Conservation (phyloP, 73 alveolate species). For the Stentor roeselii region DNA sequence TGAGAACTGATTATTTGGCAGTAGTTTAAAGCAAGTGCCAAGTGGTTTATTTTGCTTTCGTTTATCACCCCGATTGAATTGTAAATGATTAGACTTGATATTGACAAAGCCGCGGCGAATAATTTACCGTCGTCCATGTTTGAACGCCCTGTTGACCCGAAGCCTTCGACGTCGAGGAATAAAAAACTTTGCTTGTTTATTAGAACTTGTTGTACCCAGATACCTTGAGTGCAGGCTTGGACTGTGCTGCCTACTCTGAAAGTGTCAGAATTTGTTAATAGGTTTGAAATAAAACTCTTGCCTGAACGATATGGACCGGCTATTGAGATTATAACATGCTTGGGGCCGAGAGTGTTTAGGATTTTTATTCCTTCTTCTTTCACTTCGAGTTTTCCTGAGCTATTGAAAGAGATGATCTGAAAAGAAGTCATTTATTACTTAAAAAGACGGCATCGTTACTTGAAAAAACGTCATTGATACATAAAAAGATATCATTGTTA, state of each 20-base stretch:
- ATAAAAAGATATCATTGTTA: too few relatives aligned
- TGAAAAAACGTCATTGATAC: too few relatives aligned
- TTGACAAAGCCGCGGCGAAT: constrained; percentile 76
- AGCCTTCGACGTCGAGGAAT: constrained; percentile 86
- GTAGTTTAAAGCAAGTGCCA: constrained; percentile 83
- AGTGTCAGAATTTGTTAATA: constrained; percentile 28
- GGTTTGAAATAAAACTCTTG: constrained; percentile 69
- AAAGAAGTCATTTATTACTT: too few relatives aligned
- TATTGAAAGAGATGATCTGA: too few relatives aligned
- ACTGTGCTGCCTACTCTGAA: constrained; percentile 30
- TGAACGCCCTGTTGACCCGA: constrained; percentile 80
- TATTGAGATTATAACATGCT: constrained; percentile 69
- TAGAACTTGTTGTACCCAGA: constrained; percentile 86
- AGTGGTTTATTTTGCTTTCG: constrained; percentile 70
- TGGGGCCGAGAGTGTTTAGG: too few relatives aligned
- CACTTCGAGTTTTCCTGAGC: too few relatives aligned
- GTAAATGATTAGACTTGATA: constrained; percentile 72
- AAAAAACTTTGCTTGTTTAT: constrained; percentile 61
- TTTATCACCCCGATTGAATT: constrained; percentile 88
- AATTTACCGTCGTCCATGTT: constrained; percentile 84
- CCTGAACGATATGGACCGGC: constrained; percentile 95
- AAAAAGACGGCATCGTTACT: too few relatives aligned
- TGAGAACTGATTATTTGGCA: constrained; percentile 44
- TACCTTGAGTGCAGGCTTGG: constrained; percentile 85
- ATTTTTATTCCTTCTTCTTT: too few relatives aligned